Base-by-base conservation (phyloP, 306 rosid species). In the Gastrolobium bilobum region DNA sequence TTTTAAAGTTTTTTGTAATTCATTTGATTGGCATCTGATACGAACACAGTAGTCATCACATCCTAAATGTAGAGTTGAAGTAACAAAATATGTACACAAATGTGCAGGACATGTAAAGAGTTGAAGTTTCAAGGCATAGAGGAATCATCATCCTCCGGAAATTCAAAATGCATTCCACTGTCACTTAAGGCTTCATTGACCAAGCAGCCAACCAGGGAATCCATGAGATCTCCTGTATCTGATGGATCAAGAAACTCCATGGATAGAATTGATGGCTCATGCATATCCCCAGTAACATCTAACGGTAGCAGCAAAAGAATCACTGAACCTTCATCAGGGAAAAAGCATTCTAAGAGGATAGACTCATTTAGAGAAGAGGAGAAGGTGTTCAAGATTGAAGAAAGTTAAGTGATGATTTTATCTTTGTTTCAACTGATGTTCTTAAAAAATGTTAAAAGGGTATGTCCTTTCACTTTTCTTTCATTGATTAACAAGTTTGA, bases 321-420 rank as follows among this genome's bases (percentile, higher is more conserved):
- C 77, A 61, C 84, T 11, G 91, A 84, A 50, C 84, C 88, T 58
- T 83, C 78, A 46, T 87, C 84, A 1, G 82, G 74, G 34, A 87
- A 53, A 78, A 90, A 52, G 51, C 91, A 86, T 31, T 86, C 90
- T 4, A 85, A 74, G 35, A 87, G 85, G 75, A 51, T 87, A 39
- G 92, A 90, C 62, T 85, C 91, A 26, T 86, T 74, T 26, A 74
- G 91, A 82, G 94, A 85, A 84, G 94, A 90, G 60, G 96, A 92
- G 71, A 84, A 87, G 47, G 91, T 90, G 74, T 84, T 90, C 89
- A 91, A 89, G 87, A 87, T 90, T 3, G 98, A 94, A 79, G 98
- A 94, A 94, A 92, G 98, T 90, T 94, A 90, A 94, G 98, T 84
- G 64, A 72, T 65, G 82, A 68, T 57, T 73, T 51, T 3, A 69